Evolutionary conservation across 306 rosid genomes (phyloP), one percentile per base, ranked within the genome.

Genomic region (Morella rubra): DNA sequence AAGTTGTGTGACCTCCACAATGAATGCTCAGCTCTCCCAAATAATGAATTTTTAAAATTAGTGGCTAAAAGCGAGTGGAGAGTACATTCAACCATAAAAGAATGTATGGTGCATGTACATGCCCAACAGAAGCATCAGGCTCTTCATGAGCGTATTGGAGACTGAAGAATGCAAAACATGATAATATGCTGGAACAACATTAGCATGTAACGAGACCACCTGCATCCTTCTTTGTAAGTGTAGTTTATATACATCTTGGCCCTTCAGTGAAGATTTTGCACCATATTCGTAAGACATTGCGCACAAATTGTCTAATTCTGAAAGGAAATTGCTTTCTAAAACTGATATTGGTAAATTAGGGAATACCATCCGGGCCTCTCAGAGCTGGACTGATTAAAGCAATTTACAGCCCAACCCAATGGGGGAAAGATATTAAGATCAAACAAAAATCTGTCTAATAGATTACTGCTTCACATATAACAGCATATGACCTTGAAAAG

Each of bases 401-500:
- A 53, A 73, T 60, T 22, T 60, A 10, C 41, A 58, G 65, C 65
- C 65, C 37, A 7, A 45, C n/a, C 5, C 13, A 62, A 62, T 32
- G 0, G 5, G n/a, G 69, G 45, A 62, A 32, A 58, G 40, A 37
- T 37, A 11, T 64, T 64, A 47, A 64, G 41, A 37, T 32, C 66
- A 64, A 64, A 16, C 49, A 64, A 40, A 64, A 18, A 13, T n/a
- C 44, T 58, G 45, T 41, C 47, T 54, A 71, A 60, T 46, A 70
- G 75, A 50, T 70, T 72, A 15, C 53, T 27, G 56, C 83, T 69
- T 79, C 69, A 72, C 71, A 71, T 20, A 41, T 64, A 76, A 72
- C n/a, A 81, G 74, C 50, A 24, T 16, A 70, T 81, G 74, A 90
- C 97, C 96, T 92, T 92, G 86, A 89, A 89, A 83, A 87, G 96